Evolutionary conservation across 1,284 basidiomycete species (phyloP), one percentile per base, ranked within the genome.

Genomic region (Singerocomus rubriflavus): DNA sequence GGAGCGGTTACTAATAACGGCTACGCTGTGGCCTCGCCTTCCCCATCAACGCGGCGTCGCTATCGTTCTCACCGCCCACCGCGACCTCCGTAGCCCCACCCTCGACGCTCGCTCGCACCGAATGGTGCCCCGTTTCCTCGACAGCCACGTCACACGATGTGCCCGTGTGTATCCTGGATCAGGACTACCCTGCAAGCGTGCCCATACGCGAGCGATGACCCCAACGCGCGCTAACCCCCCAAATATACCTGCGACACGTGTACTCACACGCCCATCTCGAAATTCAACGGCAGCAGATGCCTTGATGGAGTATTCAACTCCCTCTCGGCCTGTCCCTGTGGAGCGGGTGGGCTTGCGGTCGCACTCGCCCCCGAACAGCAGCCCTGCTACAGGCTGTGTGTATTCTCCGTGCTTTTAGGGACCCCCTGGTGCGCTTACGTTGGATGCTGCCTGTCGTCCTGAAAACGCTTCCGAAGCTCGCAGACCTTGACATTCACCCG

Each of bases 251-350:
- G 46, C 53, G 44, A 67, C 64, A 65, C 64, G 64, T 65, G 64
- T 66, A 43, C 61, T 65, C 67, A 62, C 64, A 65, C 68, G 64
- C 59, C 51, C 55, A 55, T 57, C 56, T 57, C 49, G 29, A 55
- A 53, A 55, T 60, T 66, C 58, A 56, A 58, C 54, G 60, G 61
- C 62, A 63, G 60, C 61, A 50, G 48, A 62, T 44, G 17, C 38
- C 29, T 30, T 46, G 40, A 49, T 41, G 25, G 36, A 41, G 47
- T 38, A 51, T 44, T 37, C 43, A 39, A 40, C 34, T 55, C 54
- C 33, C 39, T 35, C 58, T 48, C 44, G 57, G 43, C 46, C 51
- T 60, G 31, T 46, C 29, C 29, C n/a, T 44, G 56, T 59, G 63
- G 61, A 53, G 50, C 47, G 38, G 46, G 21, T 39, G 46, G 27